Base-by-base conservation (phyloP, 2,329 filamentous ascomycete species). In the Trichoderma aggressivum region DNA sequence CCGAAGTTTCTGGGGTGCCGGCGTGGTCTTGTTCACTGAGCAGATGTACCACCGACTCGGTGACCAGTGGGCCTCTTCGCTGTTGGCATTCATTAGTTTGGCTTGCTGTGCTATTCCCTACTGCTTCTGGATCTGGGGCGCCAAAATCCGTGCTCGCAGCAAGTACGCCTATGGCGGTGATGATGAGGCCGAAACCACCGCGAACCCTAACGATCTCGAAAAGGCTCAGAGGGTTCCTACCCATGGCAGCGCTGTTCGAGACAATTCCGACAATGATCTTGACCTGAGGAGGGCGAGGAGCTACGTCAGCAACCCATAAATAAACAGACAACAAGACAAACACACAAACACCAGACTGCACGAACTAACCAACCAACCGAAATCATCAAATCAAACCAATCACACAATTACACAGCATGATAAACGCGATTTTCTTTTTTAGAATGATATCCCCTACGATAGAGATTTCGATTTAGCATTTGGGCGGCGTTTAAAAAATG, bases 31-130 rank as follows among this genome's bases (percentile, higher is more conserved):
- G 1, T 96, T 96, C 81, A 95, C 93, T 0, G 85, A 87, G 74
- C 92, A 95, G 80, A 95, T 96, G 92, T 94, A 93, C 80, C 80
- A 86, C 61, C 86, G 89, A 3, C 84, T 95, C 16, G 89, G 89
- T 10, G 86, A 94, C 80, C 89, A 93, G 78, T 95, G 93, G 92
- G 93, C 93, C 0, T 89, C 88, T 63, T 86, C 87, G 0, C 84
- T 96, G 11, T 82, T 96, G 10, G 92, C 87, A 0, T 94, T 94
- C 75, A 85, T 97, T 75, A 88, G 87, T 18, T 82, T 97, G 7
- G 91, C 88, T 0, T 97, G 93, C 82, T 97, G 93, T 79, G 88
- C 85, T 0, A 97, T 97, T 74, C 94, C 94, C 0, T 97, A 91
- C 79, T 80, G 93, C 30, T 97, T 97, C 82, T 97, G 91, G 85